A percentile compares a stretch with the other conserved stretches of the same genome.
These are phyloP conservation scores for Solanum gracilifrons DNA, from an alignment of 257 asterid species.

Conservation along the genomic window DNA sequence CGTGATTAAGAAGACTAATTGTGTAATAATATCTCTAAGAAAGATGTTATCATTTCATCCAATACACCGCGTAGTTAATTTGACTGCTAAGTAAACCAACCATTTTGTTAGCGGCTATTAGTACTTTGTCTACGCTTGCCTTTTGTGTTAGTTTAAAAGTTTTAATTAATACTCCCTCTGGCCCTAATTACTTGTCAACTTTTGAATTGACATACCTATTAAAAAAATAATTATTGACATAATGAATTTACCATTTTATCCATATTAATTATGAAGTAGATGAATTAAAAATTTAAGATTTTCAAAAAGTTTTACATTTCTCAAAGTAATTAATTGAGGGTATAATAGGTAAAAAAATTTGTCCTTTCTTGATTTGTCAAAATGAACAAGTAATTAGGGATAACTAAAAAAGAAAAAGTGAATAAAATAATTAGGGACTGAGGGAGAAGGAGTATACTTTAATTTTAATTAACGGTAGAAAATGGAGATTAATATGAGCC, in stretches of 20 bases:
- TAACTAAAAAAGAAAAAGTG: rapidly evolving
- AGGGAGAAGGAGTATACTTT: not conserved
- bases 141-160: not conserved
- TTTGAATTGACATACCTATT: rapidly evolving
- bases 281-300: too few relatives aligned
- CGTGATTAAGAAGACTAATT: not conserved
- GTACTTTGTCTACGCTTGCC: not conserved
- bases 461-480: not conserved
- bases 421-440: too few relatives aligned
- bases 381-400: rapidly evolving
- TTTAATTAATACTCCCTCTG: not conserved
- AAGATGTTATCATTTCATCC: not conserved
- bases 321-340: too few relatives aligned
- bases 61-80: not conserved
- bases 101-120: not conserved
- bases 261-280: too few relatives aligned
- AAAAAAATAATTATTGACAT: too few relatives aligned
- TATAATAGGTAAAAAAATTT: too few relatives aligned
- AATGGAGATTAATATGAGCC: not conserved
- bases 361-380: too few relatives aligned
- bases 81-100: not conserved
- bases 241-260: too few relatives aligned
- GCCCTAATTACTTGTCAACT: too few relatives aligned
- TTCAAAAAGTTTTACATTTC: too few relatives aligned
- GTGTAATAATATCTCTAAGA: not conserved